A percentile compares a stretch with the other conserved stretches of the same genome.
These are phyloP conservation scores for Gloeostereum incarnatum DNA, from an alignment of 768 basidiomycete genomes.

Conservation along the genomic window DNA sequence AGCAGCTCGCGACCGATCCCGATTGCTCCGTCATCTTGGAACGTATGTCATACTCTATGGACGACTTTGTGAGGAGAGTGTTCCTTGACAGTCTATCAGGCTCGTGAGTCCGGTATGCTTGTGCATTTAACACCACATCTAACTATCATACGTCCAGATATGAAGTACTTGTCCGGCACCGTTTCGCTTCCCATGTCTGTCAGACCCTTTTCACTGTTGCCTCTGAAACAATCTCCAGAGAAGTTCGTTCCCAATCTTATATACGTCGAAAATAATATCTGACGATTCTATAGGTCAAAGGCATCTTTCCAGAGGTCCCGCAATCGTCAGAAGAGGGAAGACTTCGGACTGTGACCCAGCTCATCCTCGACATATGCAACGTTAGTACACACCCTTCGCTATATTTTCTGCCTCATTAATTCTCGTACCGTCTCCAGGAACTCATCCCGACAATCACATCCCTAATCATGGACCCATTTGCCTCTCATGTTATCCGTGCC, in stretches of 20 bases:
- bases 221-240: slow-evolving; percentile 53
- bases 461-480: slow-evolving; percentile 79
- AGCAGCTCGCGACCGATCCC: slow-evolving; percentile 84
- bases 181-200: slow-evolving; percentile 94
- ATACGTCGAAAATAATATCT: neutral
- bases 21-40: slow-evolving; percentile 90
- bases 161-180: slow-evolving; percentile 57
- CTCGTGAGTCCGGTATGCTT: slow-evolving; percentile 51
- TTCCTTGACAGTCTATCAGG: slow-evolving; percentile 82
- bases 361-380: slow-evolving; percentile 56
- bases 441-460: slow-evolving; percentile 50
- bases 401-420: slow-evolving; percentile 1
- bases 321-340: slow-evolving; percentile 50
- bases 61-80: slow-evolving; percentile 90
- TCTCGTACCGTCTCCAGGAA: slow-evolving; percentile 38
- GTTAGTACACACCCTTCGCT: slow-evolving; percentile 28
- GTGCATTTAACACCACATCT: neutral
- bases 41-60: slow-evolving; percentile 87
- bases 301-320: slow-evolving; percentile 40
- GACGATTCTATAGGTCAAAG: slow-evolving; percentile 31
- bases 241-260: slow-evolving; percentile 31
- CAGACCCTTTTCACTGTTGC: slow-evolving; percentile 79
- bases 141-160: slow-evolving; percentile 39
- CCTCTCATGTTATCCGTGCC: slow-evolving; percentile 82
- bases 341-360: slow-evolving; percentile 52